Conservation (phyloP, 306 rosid species). For the Quillaja saponaria region DNA sequence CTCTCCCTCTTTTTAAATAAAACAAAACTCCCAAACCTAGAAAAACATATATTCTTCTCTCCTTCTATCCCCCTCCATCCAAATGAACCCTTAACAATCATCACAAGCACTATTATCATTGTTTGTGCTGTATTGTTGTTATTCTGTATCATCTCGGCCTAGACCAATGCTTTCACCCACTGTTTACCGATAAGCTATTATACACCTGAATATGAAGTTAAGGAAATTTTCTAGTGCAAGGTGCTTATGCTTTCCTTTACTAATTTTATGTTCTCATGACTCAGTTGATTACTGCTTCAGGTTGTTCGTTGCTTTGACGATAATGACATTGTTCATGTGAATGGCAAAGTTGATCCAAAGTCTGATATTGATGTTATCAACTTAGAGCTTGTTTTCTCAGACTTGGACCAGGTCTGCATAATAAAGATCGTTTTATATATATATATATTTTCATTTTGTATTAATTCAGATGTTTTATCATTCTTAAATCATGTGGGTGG, state of each 20-base stretch:
- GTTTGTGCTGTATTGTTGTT: slow-evolving; percentile 3
- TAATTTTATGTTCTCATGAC: slow-evolving; percentile 22
- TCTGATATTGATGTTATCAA: slow-evolving; percentile 90
- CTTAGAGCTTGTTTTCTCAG: slow-evolving; percentile 91
- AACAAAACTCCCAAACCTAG: too few species aligned
- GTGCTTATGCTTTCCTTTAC: slow-evolving; percentile 4
- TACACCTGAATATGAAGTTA: not conserved
- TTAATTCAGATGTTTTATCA: slow-evolving; percentile 7
- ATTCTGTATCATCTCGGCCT: slow-evolving; percentile 13
- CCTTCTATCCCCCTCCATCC: too few species aligned
- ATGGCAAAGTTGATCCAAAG: slow-evolving; percentile 88
- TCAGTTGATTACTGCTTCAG: slow-evolving; percentile 44
- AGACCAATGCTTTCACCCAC: slow-evolving; percentile 2
- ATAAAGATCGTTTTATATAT: slow-evolving; percentile 20
- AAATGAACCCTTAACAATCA: too few species aligned
- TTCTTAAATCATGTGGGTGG: slow-evolving; percentile 10
- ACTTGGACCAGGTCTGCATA: slow-evolving; percentile 87
- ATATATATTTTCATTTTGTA: not conserved
- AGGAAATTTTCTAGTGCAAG: not conserved
- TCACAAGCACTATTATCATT: too few species aligned
- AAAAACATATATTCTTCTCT: too few species aligned
- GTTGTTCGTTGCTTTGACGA: slow-evolving; percentile 96
- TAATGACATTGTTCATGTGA: slow-evolving; percentile 90
- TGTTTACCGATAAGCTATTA: slow-evolving; percentile 20
- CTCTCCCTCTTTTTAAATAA: too few species aligned